Percentiles rank a stretch among this genome's conserved stretches.
Evolutionary conservation across 2,329 filamentous ascomycete genomes (phyloP).

Genomic region (Geosmithia morbida): DNA sequence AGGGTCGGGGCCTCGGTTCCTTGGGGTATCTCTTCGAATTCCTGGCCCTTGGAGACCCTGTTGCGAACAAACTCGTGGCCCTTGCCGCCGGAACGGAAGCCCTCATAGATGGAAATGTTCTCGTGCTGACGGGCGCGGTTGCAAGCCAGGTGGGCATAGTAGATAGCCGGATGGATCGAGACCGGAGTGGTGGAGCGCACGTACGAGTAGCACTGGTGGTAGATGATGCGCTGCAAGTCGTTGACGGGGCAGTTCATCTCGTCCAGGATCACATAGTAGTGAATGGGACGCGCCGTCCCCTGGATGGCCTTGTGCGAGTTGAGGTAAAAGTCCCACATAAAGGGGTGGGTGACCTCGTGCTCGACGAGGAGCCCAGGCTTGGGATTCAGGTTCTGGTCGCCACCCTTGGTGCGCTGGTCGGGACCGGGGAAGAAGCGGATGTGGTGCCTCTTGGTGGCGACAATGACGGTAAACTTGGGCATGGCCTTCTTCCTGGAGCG

Average conservation of each 20-base stretch:
- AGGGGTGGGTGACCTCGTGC: constrained; percentile 76
- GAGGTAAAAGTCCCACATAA: constrained; percentile 75
- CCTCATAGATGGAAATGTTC: constrained; percentile 26
- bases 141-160: constrained; percentile 88
- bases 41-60: constrained; percentile 22
- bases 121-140: constrained; percentile 69
- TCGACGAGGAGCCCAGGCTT: constrained; percentile 81
- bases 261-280: constrained; percentile 82
- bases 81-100: constrained; percentile 27
- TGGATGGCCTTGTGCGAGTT: constrained; percentile 63
- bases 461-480: constrained; percentile 68
- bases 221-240: constrained; percentile 74
- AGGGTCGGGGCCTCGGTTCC: constrained; percentile 13
- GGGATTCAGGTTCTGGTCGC: constrained; percentile 67
- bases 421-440: constrained; percentile 69
- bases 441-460: constrained; percentile 90
- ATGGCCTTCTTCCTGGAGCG: constrained; percentile 15
- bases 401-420: constrained; percentile 18
- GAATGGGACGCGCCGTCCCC: constrained; percentile 81
- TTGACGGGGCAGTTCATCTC: constrained; percentile 55
- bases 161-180: constrained; percentile 76
- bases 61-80: constrained; percentile 23
- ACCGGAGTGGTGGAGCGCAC: constrained; percentile 85
- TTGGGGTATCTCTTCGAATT: constrained; percentile 8
- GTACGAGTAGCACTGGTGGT: constrained; percentile 91